A percentile compares a stretch with the other conserved stretches of the same genome.
These are phyloP conservation scores for Neurospora sp. DNA, from an alignment of 495 filamentous ascomycete genomes.

Conservation along the genomic window DNA sequence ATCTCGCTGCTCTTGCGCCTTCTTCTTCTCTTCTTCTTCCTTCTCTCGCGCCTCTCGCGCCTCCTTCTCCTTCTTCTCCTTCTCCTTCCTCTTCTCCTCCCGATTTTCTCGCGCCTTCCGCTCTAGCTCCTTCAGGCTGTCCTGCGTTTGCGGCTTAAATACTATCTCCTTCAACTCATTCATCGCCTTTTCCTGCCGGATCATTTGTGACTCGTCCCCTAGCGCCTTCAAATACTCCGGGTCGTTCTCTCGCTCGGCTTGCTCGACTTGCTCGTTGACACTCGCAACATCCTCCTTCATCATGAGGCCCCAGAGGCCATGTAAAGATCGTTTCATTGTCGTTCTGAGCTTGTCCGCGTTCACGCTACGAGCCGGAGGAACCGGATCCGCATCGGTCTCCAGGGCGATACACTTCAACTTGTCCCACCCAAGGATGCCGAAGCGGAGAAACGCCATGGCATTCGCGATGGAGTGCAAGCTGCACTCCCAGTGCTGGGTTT, in stretches of 20 bases:
- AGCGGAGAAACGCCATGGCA: slow-evolving; percentile 9
- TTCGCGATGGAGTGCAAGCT: slow-evolving; percentile 9
- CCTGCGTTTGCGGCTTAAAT: too few species aligned
- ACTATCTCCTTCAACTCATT: not conserved
- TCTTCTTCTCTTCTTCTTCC: too few species aligned
- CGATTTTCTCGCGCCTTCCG: too few species aligned
- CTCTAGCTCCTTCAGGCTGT: too few species aligned
- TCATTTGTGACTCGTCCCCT: not conserved
- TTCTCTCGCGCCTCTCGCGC: too few species aligned
- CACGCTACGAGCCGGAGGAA: not conserved
- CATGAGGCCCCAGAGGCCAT: not conserved
- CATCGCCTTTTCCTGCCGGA: not conserved
- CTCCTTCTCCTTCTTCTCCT: not conserved
- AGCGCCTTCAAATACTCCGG: not conserved
- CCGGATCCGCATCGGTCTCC: not conserved
- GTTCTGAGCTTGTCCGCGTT: not conserved
- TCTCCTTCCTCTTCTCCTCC: too few species aligned
- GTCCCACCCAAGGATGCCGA: slow-evolving; percentile 11
- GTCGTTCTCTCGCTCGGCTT: not conserved
- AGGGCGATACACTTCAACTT: not conserved
- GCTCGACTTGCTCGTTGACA: not conserved
- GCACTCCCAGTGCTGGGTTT: slow-evolving; percentile 7
- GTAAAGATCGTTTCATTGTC: not conserved
- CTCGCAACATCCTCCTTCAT: not conserved
- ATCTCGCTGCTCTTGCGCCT: too few species aligned